Evolutionary conservation across 2,329 filamentous ascomycete species (phyloP), one percentile per base, ranked within the genome.

Genomic region (Colletotrichum lindemuthianum): DNA sequence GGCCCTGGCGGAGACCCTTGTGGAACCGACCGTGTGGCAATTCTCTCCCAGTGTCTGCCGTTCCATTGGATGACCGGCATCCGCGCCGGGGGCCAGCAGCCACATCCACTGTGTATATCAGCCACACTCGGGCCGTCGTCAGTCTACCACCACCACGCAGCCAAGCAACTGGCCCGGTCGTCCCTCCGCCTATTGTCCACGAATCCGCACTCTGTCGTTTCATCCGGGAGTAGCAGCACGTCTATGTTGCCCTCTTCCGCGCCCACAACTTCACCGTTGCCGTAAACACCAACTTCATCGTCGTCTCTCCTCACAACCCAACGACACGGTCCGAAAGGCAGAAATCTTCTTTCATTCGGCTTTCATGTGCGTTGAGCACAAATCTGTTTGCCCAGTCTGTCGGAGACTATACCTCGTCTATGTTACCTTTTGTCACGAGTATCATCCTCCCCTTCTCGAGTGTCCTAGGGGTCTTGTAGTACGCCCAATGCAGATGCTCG

Each of bases 321-420:
- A 48, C 43, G 54, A 60, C 47, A 32, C 41, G 56, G 47, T 52
- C 48, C 50, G 45, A 47, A 45, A 49, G 43, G 47, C 44, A 36
- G 41, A 32, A 48, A 49, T 43, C 15, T 39, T 49, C n/a, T 37
- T 52, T 58, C 49, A 60, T 58, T 52, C 59, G 64, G 56, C 57
- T 78, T 86, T 86, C 81, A 88, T 88, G 85, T 88, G 86, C 81
- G 82, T 76, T 74, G 84, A 86, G 82, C 76, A 86, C 77, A 81
- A 77, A 70, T 81, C 82, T 72, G 76, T 81, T 74, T 88, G 86
- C 81, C 82, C 81, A 78, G 85, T 84, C 72, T 88, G 85, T 80
- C 80, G 84, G 79, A 87, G 85, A 76, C 77, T 80, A 69, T 87
- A 87, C 74, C 79, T 88, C 70, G 74, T 86, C 72, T 87, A 83